These are phyloP conservation scores for Backusella mclennaniae DNA, from an alignment of 192 early-diverging fungal species.

Conservation along the genomic window DNA sequence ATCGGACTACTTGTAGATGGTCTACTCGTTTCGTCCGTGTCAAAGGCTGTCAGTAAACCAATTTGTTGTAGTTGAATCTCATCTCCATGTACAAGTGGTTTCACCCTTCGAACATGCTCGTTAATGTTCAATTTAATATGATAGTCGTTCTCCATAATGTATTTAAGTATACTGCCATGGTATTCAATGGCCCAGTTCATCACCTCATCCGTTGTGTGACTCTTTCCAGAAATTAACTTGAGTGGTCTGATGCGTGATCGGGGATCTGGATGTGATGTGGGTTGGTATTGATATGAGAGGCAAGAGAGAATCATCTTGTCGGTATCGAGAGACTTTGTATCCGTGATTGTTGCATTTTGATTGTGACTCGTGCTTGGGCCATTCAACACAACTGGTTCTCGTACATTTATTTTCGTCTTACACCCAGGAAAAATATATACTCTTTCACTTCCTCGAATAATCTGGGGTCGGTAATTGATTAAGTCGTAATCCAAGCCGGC, in stretches of 20 bases:
- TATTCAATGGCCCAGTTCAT: slow-evolving; percentile 23
- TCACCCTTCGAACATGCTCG: slow-evolving; percentile 16
- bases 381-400: background rate
- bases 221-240: slow-evolving; percentile 35
- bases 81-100: slow-evolving; percentile 21
- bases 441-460: background rate
- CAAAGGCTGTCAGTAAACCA: background rate
- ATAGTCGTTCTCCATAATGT: background rate
- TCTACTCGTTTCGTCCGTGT: background rate
- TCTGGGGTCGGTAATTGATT: background rate
- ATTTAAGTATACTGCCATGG: background rate
- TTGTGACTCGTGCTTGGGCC: background rate
- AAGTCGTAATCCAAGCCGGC: background rate
- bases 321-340: slow-evolving; percentile 6
- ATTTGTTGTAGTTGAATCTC: slow-evolving; percentile 26
- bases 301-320: slow-evolving; percentile 33
- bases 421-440: background rate
- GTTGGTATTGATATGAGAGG: slow-evolving; percentile 18
- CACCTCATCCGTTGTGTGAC: background rate
- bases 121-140: slow-evolving; percentile 24
- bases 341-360: background rate
- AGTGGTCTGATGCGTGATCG: slow-evolving; percentile 33
- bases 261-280: background rate
- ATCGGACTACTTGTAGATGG: background rate
- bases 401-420: background rate